A percentile compares a stretch with the other conserved stretches of the same genome.
Conservation (phyloP, 1,284 basidiomycete genomes). For the Volvariella volvacea region DNA sequence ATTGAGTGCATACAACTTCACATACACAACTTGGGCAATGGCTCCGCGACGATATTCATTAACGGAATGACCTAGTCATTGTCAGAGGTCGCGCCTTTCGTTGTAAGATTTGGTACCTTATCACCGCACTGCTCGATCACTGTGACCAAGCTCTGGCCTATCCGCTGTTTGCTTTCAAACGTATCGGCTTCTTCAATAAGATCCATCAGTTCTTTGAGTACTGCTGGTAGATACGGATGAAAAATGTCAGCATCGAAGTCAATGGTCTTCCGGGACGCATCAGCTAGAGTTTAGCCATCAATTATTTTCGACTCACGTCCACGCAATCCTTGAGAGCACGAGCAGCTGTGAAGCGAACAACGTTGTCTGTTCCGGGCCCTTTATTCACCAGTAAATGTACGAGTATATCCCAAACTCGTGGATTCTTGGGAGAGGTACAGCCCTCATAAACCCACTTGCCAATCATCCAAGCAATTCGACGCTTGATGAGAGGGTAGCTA, state of each 20-base stretch:
- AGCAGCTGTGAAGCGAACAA: constrained; percentile 79
- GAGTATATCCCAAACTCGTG: constrained; percentile 74
- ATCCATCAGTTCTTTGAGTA: constrained; percentile 55
- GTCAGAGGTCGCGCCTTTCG: neutral
- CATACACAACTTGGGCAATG: constrained; percentile 76
- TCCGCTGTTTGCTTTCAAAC: constrained; percentile 71
- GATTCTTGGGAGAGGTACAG: constrained; percentile 53
- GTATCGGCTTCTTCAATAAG: constrained; percentile 75
- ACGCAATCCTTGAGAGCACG: constrained; percentile 72
- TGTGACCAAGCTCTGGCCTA: constrained; percentile 64
- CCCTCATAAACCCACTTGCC: constrained; percentile 78
- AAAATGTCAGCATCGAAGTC: constrained; percentile 55
- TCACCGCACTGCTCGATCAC: constrained; percentile 66
- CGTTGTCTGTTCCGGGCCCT: constrained; percentile 65
- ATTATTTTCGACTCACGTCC: constrained; percentile 43
- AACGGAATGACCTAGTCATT: constrained; percentile 62
- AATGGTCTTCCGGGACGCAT: constrained; percentile 44
- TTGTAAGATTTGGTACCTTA: constrained; percentile 34
- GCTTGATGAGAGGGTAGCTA: constrained; percentile 83
- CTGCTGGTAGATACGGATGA: constrained; percentile 48
- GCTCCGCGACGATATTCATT: constrained; percentile 55
- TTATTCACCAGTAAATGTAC: constrained; percentile 67
- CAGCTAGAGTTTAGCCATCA: constrained; percentile 10
- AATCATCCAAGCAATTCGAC: constrained; percentile 85
- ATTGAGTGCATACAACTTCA: constrained; percentile 8